A percentile compares a stretch with the other conserved stretches of the same genome.
Conservation (phyloP, 306 rosid species). For the Ormosia emarginata region DNA sequence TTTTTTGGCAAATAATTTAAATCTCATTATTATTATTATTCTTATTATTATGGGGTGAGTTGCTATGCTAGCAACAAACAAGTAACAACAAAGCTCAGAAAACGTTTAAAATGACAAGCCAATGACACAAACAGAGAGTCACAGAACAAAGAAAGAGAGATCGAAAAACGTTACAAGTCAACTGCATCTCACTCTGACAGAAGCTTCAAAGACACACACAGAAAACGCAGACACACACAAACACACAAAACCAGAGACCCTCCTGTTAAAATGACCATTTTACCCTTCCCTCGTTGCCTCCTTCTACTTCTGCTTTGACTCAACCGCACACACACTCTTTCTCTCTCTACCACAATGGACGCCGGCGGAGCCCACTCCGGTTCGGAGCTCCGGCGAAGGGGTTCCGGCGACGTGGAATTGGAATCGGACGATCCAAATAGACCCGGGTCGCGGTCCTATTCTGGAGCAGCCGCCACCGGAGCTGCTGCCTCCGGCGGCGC, state of each 20-base stretch:
- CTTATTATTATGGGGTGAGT: too few species aligned
- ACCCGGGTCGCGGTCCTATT: not conserved
- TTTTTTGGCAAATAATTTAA: not conserved
- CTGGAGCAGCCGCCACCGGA: not conserved
- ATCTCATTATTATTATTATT: not conserved
- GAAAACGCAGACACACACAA: not conserved
- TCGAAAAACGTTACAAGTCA: conserved; percentile 48
- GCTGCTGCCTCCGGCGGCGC: conserved; percentile 34
- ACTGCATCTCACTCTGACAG: conserved; percentile 29
- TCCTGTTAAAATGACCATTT: conserved; percentile 33
- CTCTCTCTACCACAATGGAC: conserved; percentile 31
- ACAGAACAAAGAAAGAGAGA: conserved; percentile 2
- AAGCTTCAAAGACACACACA: conserved; percentile 14
- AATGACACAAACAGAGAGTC: not conserved
- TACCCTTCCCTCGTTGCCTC: conserved; percentile 36
- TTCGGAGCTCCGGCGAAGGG: conserved; percentile 26
- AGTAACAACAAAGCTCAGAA: not conserved
- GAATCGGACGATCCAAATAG: conserved; percentile 38
- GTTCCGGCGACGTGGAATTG: not conserved
- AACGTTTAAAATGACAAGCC: conserved; percentile 49
- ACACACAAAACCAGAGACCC: not conserved
- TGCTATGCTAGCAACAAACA: not conserved
- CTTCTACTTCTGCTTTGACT: conserved; percentile 1
- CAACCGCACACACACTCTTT: not conserved
- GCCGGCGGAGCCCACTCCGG: conserved; percentile 16